phyloP scores from a whole-genome alignment of 805 yeast species.

The Metschnikowia cerradonensis region DNA sequence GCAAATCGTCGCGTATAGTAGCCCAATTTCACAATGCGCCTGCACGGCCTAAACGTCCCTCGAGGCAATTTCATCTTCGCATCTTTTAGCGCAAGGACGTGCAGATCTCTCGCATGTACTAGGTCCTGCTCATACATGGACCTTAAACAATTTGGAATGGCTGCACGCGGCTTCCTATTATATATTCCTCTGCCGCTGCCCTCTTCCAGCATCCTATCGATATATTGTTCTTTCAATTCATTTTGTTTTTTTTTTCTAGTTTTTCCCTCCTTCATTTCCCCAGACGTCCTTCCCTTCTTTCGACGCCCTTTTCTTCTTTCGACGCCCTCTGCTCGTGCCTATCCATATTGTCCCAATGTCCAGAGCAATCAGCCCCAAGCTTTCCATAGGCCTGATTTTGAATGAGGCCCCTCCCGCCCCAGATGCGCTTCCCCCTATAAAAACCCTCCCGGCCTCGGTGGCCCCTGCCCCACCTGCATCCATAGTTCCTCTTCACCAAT shows the following conservation, averaged over 20 bases:
- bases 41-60: conserved; percentile 6
- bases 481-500: neutral
- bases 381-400: conserved; percentile 11
- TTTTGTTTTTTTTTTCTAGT: too few relatives aligned
- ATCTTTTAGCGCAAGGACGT: conserved; percentile 6
- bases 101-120: conserved; percentile 2
- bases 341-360: neutral
- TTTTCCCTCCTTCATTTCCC: too few relatives aligned
- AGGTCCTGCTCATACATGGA: neutral
- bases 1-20: neutral
- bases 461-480: neutral
- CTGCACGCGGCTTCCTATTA: neutral
- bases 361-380: conserved; percentile 6
- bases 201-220: neutral
- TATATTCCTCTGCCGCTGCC: neutral
- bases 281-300: neutral
- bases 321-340: neutral
- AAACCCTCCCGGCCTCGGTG: neutral
- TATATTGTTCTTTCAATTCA: neutral
- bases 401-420: conserved; percentile 4
- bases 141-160: neutral
- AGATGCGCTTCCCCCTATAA: neutral
- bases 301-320: too few relatives aligned
- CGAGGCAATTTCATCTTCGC: conserved; percentile 3
- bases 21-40: neutral